Percentiles rank a stretch among this genome's conserved stretches.
phyloP scores from a whole-genome alignment of 1,284 basidiomycete genomes.

The Polyporus tsugae region DNA sequence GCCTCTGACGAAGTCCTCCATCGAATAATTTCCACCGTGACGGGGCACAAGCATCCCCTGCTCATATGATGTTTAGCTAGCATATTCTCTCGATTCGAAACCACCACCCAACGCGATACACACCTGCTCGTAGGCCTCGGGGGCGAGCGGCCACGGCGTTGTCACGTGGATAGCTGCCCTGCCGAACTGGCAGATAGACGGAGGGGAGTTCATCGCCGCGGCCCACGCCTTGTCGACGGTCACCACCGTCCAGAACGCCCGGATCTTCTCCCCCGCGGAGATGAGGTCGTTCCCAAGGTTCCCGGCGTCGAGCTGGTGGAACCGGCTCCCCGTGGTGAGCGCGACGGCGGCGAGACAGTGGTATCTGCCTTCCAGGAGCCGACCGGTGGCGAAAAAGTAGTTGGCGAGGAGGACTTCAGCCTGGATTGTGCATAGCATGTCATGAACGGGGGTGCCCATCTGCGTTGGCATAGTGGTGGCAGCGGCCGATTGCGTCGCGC shows the following conservation, averaged over 20 bases:
- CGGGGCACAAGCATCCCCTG: slow-evolving; percentile 21
- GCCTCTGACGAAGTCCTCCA: slow-evolving; percentile 29
- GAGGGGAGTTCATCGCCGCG: slow-evolving; percentile 45
- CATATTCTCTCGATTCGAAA: not conserved
- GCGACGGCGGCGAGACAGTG: slow-evolving; percentile 51
- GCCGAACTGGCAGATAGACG: slow-evolving; percentile 38
- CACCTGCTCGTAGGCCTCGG: slow-evolving; percentile 39
- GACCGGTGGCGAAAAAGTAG: slow-evolving; percentile 52
- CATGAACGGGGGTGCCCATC: slow-evolving; percentile 25
- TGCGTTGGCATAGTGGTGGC: slow-evolving; percentile 39
- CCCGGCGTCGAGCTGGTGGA: slow-evolving; percentile 41
- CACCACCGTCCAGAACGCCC: slow-evolving; percentile 55
- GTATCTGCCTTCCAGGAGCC: slow-evolving; percentile 51
- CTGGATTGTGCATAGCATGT: slow-evolving; percentile 46
- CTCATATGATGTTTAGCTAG: not conserved
- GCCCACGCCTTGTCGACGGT: slow-evolving; percentile 51
- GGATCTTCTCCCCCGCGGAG: slow-evolving; percentile 50
- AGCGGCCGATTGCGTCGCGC: slow-evolving; percentile 40
- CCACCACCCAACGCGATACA: not conserved
- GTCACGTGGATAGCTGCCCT: slow-evolving; percentile 41
- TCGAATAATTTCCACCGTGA: slow-evolving; percentile 25
- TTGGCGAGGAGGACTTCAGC: slow-evolving; percentile 54
- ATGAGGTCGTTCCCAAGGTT: slow-evolving; percentile 31
- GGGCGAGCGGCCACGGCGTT: slow-evolving; percentile 49
- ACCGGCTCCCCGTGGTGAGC: slow-evolving; percentile 45